These are phyloP conservation scores for Pelargonium myrrhifolium DNA, from an alignment of 441 rosid species.

Conservation along the genomic window DNA sequence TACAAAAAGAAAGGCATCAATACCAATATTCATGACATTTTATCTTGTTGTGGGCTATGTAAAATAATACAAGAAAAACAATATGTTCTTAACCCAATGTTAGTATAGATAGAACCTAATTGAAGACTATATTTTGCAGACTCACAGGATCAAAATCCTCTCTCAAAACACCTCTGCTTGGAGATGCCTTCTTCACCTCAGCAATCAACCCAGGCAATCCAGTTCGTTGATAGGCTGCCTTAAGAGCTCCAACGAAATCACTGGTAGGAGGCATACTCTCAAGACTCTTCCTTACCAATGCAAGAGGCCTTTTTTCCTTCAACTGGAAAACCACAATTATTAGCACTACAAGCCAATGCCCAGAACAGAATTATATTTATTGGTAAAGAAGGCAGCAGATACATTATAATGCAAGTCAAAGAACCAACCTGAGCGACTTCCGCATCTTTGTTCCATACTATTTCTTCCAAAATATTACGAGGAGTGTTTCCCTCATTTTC, in stretches of 20 bases:
- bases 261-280: conserved; percentile 62
- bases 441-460: conserved; percentile 67
- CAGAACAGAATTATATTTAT: not conserved
- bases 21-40: too few species aligned
- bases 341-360: not conserved
- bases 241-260: conserved; percentile 80
- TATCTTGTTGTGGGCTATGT: too few species aligned
- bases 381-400: not conserved
- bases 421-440: conserved; percentile 53
- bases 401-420: not conserved
- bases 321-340: conserved; percentile 42
- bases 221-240: conserved; percentile 53
- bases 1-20: too few species aligned
- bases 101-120: not conserved
- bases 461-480: conserved; percentile 76
- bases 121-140: not conserved
- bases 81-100: not conserved
- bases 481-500: conserved; percentile 60
- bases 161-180: conserved; percentile 80
- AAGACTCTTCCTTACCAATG: conserved; percentile 37
- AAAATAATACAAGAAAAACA: not conserved
- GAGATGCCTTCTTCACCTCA: conserved; percentile 98
- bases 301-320: conserved; percentile 52
- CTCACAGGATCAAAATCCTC: conserved; percentile 79
- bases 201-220: conserved; percentile 88